Base-by-base conservation (phyloP, 805 yeast genomes). In the Ogataea nonfermentans region DNA sequence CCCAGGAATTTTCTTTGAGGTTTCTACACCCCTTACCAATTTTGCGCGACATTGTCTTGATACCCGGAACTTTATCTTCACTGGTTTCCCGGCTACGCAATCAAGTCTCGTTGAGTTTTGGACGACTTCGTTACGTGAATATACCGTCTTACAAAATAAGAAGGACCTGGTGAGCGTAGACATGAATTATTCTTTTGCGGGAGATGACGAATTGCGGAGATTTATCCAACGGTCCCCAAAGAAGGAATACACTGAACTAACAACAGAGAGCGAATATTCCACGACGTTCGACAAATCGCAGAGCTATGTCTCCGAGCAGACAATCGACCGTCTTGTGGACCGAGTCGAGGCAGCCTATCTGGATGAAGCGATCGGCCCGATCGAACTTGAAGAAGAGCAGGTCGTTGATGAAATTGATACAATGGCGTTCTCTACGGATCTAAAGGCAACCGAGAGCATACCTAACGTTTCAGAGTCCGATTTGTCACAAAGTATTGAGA, bases 41-140 rank as follows among this genome's bases (percentile, higher is more conserved):
- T 56, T 59, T 41, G 61, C 57, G 8, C 40, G 55, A 15, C 61
- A 55, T 37, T 61, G 62, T 30, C 24, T 57, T 3, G 30, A 45
- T 5, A 32, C 47, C 4, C 45, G 48, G 26, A 44, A 49, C 10
- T 29, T 29, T 14, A 46, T 61, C 3, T 52, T 52, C 35, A 20
- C 38, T 2, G 19, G 40, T 3, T 48, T 28, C 16, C 57, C 54
- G 6, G 44, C 46, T 15, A 52, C 63, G 4, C 31, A 47, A 8
- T 35, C 45, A 8, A 47, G 53, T 12, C 41, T 61, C 23, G 36
- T 39, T 2, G 24, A 50, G 19, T 61, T 53, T 37, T 59, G 62
- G 62, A 43, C 53, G 8, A 41, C 55, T 10, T 58, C 59, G 2
- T 30, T 44, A 28, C 26, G 51, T 10, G 46, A 48, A 28, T 61